Base-by-base conservation (phyloP, 2,329 filamentous ascomycete species). In the Penicillium crustosum region DNA sequence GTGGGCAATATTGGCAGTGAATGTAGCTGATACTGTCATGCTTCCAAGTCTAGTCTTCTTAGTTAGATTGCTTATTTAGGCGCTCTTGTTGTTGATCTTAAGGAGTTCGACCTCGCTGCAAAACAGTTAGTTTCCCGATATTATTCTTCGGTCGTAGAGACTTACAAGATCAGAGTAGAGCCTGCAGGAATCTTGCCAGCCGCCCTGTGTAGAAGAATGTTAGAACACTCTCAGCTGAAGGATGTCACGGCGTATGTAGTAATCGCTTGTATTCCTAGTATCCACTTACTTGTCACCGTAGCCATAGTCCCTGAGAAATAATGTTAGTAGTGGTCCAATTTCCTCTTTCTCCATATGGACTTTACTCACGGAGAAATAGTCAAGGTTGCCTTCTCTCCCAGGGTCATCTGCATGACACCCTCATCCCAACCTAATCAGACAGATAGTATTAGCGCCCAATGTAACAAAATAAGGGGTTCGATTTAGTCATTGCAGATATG, bases 321-420 rank as follows among this genome's bases (percentile, higher is more conserved):
- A 33, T 27, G 39, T 55, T 45, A 55, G 45, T n/a, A 38, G 3
- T 39, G 29, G 6, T 29, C 4, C 12, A 25, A n/a, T 15, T 23
- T 31, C 12, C 19, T 35, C 1, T 49, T 23, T 35, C 29, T 12
- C 23, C 19, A 29, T 49, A 15, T 27, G 21, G 23, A 27, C 3
- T 55, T 29, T 9, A 70, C 83, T 75, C 82, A 91, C 88, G 84
- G 83, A 61, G 87, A 83, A 73, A 97, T 96, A 67, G 87, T 88
- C 62, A 97, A 82, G 51, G 84, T 90, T 55, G 90, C 87, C 81
- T 91, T 93, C 83, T 97, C 93, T 73, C 92, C 92, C 59, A 95
- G 80, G 73, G 88, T 87, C 93, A 97, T 96, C 71, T 85, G 81
- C 53, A 81, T 77, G 56, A 97, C 91, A 65, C 89, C 92, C 77